Percentiles rank a stretch among this genome's conserved stretches.
Evolutionary conservation across 2,329 filamentous ascomycete species (phyloP).

Genomic region (Laburnicola sp.): DNA sequence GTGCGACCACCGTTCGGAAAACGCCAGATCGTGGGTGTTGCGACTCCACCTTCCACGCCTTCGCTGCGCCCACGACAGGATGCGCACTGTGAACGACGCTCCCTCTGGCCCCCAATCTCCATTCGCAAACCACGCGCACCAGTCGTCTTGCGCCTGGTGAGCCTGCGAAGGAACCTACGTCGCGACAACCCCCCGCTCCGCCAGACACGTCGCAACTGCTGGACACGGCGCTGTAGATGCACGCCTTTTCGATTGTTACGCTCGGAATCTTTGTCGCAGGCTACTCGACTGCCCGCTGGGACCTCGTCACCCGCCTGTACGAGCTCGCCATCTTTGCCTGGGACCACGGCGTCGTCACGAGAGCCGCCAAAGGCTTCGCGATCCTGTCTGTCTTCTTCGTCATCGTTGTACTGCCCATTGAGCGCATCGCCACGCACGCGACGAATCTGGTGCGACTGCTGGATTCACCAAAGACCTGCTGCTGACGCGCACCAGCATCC

Average conservation of each 20-base stretch:
- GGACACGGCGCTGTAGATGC: constrained; percentile 74
- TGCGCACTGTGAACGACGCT: neutral
- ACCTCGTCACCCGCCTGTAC: constrained; percentile 94
- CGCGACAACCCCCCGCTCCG: neutral
- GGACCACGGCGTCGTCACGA: constrained; percentile 94
- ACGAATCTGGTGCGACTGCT: constrained; percentile 69
- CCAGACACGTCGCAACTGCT: constrained; percentile 27
- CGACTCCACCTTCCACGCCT: too few relatives aligned
- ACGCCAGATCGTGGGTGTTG: too few relatives aligned
- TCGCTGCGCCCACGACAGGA: neutral
- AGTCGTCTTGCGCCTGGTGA: neutral
- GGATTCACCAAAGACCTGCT: neutral
- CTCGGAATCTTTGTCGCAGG: constrained; percentile 98
- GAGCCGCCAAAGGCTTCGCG: constrained; percentile 82
- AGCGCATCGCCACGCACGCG: constrained; percentile 79
- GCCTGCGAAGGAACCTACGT: neutral
- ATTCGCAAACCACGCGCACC: neutral
- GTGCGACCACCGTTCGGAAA: too few relatives aligned
- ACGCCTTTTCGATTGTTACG: constrained; percentile 95
- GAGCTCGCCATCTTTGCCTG: constrained; percentile 96
- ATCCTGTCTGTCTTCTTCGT: constrained; percentile 84
- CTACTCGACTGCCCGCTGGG: constrained; percentile 99
- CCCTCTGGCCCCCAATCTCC: neutral
- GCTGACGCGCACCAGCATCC: constrained; percentile 67
- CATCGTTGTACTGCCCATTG: constrained; percentile 79